Evolutionary conservation across 2,329 filamentous ascomycete genomes (phyloP).

Genomic region (Hypoxylon sp.): DNA sequence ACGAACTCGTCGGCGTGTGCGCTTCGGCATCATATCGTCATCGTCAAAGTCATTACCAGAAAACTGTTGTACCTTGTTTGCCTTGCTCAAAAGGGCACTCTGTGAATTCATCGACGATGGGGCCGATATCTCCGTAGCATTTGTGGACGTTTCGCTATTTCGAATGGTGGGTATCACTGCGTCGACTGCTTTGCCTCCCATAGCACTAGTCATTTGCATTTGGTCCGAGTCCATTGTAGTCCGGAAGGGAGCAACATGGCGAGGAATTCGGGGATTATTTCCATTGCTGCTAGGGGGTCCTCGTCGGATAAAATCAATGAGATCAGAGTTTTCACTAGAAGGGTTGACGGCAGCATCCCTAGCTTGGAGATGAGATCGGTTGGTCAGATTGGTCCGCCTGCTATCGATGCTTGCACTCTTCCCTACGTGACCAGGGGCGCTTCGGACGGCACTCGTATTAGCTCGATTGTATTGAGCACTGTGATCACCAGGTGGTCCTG

Average conservation of each 20-base stretch:
- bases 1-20: conserved; percentile 82
- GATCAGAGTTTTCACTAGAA: conserved; percentile 80
- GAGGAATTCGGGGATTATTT: conserved; percentile 80
- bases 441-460: conserved; percentile 53
- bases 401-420: conserved; percentile 58
- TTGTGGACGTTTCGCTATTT: conserved; percentile 70
- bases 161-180: conserved; percentile 70
- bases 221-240: conserved; percentile 90
- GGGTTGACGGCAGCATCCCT: conserved; percentile 77
- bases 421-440: conserved; percentile 52
- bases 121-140: conserved; percentile 71
- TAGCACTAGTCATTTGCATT: conserved; percentile 63
- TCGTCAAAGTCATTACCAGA: conserved; percentile 62
- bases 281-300: conserved; percentile 76
- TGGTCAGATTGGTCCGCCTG: conserved; percentile 58
- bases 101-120: conserved; percentile 81
- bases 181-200: conserved; percentile 71
- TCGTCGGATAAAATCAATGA: conserved; percentile 95
- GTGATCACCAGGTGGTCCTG: conserved; percentile 73
- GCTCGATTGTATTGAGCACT: conserved; percentile 42
- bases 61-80: conserved; percentile 56
- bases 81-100: conserved; percentile 74
- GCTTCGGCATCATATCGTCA: conserved; percentile 73
- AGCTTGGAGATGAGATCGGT: conserved; percentile 73
- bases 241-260: conserved; percentile 86